These are phyloP conservation scores for Blastocystis sp. DNA, from an alignment of 352 stramenopile species.

Conservation along the genomic window DNA sequence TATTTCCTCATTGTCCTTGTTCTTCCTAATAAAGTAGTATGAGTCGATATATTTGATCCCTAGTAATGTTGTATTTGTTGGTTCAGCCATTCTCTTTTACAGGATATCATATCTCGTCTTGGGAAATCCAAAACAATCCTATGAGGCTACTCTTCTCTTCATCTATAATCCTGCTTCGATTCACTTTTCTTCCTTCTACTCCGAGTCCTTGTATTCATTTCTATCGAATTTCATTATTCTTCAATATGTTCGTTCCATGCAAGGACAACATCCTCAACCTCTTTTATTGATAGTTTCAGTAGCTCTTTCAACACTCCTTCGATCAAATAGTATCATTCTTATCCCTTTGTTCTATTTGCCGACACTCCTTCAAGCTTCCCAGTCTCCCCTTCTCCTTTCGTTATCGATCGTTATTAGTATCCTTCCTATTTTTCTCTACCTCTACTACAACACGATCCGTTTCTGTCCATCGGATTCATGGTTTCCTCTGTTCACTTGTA, in stretches of 20 bases:
- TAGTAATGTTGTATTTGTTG: neutral
- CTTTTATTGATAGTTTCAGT: neutral
- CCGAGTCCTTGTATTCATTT: neutral
- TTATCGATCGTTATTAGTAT: neutral
- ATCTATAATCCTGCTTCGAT: constrained; percentile 22
- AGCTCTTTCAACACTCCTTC: neutral
- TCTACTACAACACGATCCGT: too few species aligned
- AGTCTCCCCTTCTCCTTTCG: neutral
- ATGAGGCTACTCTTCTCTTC: constrained; percentile 19
- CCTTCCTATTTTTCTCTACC: neutral
- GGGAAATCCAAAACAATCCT: neutral
- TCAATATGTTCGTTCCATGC: neutral
- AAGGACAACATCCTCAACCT: neutral
- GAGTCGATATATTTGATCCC: neutral
- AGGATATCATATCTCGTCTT: neutral
- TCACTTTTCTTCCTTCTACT: constrained; percentile 27
- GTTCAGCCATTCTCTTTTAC: constrained; percentile 15
- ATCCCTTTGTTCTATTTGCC: neutral
- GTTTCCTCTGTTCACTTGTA: neutral
- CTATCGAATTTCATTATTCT: neutral
- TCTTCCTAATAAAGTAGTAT: constrained; percentile 3
- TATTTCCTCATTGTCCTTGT: neutral
- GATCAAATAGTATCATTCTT: constrained; percentile 17
- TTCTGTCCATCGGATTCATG: too few species aligned
- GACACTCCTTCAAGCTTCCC: neutral